Percentiles rank a stretch among this genome's conserved stretches.
Conservation (phyloP, 1,284 basidiomycete species). For the Trichosporon asahii region DNA sequence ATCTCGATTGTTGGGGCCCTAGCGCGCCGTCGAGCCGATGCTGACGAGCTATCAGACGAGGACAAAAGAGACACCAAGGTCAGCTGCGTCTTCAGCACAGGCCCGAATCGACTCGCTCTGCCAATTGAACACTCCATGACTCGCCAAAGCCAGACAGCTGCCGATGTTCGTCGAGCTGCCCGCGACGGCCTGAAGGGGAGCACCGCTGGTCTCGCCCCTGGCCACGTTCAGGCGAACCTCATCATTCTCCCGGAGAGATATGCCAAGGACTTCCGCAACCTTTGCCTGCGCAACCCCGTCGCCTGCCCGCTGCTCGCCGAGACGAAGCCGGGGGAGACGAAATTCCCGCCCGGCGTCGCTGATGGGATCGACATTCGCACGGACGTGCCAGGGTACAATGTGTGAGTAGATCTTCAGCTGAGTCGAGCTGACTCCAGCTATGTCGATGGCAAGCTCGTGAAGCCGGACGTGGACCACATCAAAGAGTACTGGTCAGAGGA, state of each 20-base stretch:
- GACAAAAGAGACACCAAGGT: not conserved
- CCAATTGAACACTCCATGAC: not conserved
- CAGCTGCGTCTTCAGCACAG: not conserved
- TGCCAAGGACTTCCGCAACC: conserved; percentile 38
- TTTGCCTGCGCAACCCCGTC: conserved; percentile 44
- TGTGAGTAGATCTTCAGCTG: conserved; percentile 19
- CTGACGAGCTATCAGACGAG: not conserved
- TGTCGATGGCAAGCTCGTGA: conserved; percentile 21
- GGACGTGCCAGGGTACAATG: conserved; percentile 38
- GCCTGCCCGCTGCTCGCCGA: conserved; percentile 41
- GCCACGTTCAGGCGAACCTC: conserved; percentile 43
- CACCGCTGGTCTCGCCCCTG: conserved; percentile 27
- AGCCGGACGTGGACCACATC: conserved; percentile 25
- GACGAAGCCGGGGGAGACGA: conserved; percentile 27
- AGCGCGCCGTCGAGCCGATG: not conserved
- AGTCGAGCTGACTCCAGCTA: conserved; percentile 19
- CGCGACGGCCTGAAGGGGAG: conserved; percentile 12
- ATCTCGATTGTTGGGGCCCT: too few species aligned
- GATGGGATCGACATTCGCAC: conserved; percentile 36
- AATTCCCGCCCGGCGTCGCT: conserved; percentile 28
- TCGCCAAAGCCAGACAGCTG: not conserved
- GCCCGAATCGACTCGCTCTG: not conserved
- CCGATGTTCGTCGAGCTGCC: conserved; percentile 8
- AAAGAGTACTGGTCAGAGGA: conserved; percentile 33
- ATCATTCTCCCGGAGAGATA: conserved; percentile 35